Base-by-base conservation (phyloP, 495 filamentous ascomycete genomes). In the Lasiosphaeris hirsuta region DNA sequence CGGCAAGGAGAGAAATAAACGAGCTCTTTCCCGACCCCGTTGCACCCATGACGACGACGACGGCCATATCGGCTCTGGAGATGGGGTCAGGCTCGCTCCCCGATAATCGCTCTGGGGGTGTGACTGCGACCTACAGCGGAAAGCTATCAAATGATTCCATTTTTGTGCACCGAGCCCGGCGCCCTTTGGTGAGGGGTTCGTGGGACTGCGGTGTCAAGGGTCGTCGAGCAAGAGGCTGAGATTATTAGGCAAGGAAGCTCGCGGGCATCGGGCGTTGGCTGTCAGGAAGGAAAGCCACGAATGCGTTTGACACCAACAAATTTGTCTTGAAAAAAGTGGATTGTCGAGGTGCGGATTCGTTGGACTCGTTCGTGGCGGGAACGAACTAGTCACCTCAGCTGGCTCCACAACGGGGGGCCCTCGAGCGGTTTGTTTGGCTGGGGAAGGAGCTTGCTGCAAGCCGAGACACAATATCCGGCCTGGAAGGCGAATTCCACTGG, bases 11-110 rank as follows among this genome's bases (percentile, higher is more conserved):
- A 18, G 68, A 66, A 39, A 77, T 63, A 36, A 76, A 73, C 13
- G 64, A 64, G 51, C 68, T 74, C 51, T 77, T 77, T 14, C 73
- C 74, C 0, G 65, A 51, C 7, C 74, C 74, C 1, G 74, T 75
- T 15, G 63, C 56, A 8, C 74, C 74, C 65, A 77, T 72, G 2
- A 76, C 58, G 17, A 56, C 55, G 45, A 65, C 38, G 36, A 51
- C 14, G 42, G 42, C 42, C 15, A 14, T 45, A 19, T 45, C 42
- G 9, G 9, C n/a, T 17, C 42, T 45, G 17, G 3, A 45, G 23
- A 45, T 4, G 6, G 23, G 6, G n/a, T 45, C n/a, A 45, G 42
- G 42, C 42, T 45, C 11, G 6, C 15, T 14, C 2, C 23, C 42
- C 40, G 9, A n/a, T 18, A 18, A 17, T 19, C 42, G 42, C 42